phyloP scores from a whole-genome alignment of 306 rosid genomes.

The Clitoria ternatea region DNA sequence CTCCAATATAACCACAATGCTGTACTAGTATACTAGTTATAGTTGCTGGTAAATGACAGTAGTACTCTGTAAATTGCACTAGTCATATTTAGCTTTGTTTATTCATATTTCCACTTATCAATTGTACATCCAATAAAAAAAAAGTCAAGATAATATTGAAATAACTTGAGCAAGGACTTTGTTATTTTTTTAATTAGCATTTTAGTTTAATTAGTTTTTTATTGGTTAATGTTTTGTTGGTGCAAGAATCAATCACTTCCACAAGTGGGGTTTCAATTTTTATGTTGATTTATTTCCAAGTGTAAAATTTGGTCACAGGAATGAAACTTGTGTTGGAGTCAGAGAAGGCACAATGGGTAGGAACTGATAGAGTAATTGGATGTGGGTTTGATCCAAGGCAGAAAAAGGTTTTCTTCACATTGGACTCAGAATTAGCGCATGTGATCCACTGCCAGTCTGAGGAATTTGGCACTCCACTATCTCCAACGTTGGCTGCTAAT shows the following conservation, averaged over 20 bases:
- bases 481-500: conserved; percentile 66
- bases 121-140: not conserved
- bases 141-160: not conserved
- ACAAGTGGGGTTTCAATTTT: not conserved
- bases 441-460: conserved; percentile 63
- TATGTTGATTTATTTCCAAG: not conserved
- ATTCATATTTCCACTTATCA: not conserved
- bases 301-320: conserved; percentile 44
- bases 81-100: not conserved
- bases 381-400: conserved; percentile 85
- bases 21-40: not conserved
- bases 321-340: conserved; percentile 59
- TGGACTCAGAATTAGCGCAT: conserved; percentile 73
- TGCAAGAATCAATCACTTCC: not conserved
- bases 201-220: not conserved
- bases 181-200: not conserved
- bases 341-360: conserved; percentile 66
- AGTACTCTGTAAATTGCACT: not conserved
- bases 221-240: not conserved
- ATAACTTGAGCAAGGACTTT: not conserved
- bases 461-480: conserved; percentile 68
- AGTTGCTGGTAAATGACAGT: not conserved
- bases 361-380: conserved; percentile 65
- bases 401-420: conserved; percentile 83
- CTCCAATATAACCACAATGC: not conserved